phyloP scores from a whole-genome alignment of 768 basidiomycete genomes.

The Leccinellum luteum region DNA sequence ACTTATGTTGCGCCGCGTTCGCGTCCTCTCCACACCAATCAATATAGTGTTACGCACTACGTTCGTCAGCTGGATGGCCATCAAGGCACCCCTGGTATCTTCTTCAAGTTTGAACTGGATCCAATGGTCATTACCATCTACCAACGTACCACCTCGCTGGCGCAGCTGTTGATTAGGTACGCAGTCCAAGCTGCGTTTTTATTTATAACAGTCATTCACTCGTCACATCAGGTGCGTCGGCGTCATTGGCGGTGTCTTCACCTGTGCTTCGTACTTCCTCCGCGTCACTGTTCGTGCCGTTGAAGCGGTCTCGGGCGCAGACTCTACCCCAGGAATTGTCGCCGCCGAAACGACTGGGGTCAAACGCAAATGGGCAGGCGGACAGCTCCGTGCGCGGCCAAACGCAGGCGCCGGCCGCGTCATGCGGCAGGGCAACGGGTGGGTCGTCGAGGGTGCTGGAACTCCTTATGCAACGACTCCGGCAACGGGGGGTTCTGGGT shows the following conservation, averaged over 20 bases:
- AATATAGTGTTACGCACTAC: conserved; percentile 96
- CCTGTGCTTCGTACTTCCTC: conserved; percentile 77
- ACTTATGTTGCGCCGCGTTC: conserved; percentile 80
- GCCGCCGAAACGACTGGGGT: conserved; percentile 65
- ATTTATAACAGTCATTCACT: not conserved
- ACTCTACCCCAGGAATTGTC: conserved; percentile 55
- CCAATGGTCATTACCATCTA: conserved; percentile 82
- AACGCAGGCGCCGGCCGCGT: conserved; percentile 36
- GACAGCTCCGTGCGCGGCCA: conserved; percentile 57
- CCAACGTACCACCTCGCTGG: conserved; percentile 81
- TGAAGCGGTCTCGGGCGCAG: conserved; percentile 55
- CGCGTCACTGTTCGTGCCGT: conserved; percentile 62
- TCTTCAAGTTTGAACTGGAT: conserved; percentile 98
- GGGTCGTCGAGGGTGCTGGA: conserved; percentile 51
- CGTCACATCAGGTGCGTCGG: conserved; percentile 60
- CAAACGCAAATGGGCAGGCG: conserved; percentile 68
- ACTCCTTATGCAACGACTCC: conserved; percentile 41
- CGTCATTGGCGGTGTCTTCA: conserved; percentile 91
- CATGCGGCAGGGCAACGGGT: conserved; percentile 55
- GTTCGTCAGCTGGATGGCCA: conserved; percentile 71
- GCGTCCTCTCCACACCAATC: conserved; percentile 65
- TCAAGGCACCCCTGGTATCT: conserved; percentile 86
- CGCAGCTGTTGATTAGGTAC: conserved; percentile 78
- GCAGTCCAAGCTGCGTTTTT: not conserved
- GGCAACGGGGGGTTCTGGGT: conserved; percentile 21